A percentile compares a stretch with the other conserved stretches of the same genome.
These are phyloP conservation scores for Saccharomycopsis fodiens DNA, from an alignment of 805 yeast genomes.

Conservation along the genomic window DNA sequence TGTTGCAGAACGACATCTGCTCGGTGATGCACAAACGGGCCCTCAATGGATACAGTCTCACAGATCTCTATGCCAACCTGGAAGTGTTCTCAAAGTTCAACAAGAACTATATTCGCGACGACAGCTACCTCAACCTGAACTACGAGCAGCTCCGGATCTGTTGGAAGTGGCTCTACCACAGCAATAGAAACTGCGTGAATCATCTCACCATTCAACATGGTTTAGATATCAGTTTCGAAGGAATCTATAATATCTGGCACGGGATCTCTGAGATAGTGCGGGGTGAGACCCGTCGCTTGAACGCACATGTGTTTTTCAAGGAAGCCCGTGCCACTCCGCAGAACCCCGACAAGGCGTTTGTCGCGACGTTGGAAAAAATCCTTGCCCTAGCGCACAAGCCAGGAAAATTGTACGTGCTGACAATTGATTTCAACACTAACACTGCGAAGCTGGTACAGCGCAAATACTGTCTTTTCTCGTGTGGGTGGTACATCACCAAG, in stretches of 20 bases:
- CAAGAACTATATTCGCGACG: conserved; percentile 55
- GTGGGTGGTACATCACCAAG: conserved; percentile 84
- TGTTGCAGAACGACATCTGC: conserved; percentile 68
- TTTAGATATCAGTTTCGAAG: conserved; percentile 78
- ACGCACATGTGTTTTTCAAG: conserved; percentile 21
- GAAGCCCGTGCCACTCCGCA: conserved; percentile 26
- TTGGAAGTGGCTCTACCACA: conserved; percentile 87
- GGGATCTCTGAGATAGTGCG: conserved; percentile 43
- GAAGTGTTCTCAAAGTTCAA: conserved; percentile 27
- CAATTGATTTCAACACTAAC: conserved; percentile 23
- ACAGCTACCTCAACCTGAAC: conserved; percentile 41
- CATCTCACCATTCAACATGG: conserved; percentile 63
- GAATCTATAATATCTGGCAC: conserved; percentile 87
- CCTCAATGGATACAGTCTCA: conserved; percentile 59
- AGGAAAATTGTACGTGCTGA: conserved; percentile 1
- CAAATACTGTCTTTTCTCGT: conserved; percentile 69
- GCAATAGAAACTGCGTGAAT: conserved; percentile 45
- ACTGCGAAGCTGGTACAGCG: conserved; percentile 57
- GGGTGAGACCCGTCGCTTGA: conserved; percentile 27
- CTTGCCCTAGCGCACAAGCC: conserved; percentile 6
- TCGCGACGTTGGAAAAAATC: conserved; percentile 8
- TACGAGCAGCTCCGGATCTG: conserved; percentile 60
- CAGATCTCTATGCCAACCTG: conserved; percentile 31
- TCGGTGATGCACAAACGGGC: conserved; percentile 68
- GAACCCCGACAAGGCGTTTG: conserved; percentile 29